These are phyloP conservation scores for Beauveria australis DNA, from an alignment of 2,329 filamentous ascomycete species.

Conservation along the genomic window DNA sequence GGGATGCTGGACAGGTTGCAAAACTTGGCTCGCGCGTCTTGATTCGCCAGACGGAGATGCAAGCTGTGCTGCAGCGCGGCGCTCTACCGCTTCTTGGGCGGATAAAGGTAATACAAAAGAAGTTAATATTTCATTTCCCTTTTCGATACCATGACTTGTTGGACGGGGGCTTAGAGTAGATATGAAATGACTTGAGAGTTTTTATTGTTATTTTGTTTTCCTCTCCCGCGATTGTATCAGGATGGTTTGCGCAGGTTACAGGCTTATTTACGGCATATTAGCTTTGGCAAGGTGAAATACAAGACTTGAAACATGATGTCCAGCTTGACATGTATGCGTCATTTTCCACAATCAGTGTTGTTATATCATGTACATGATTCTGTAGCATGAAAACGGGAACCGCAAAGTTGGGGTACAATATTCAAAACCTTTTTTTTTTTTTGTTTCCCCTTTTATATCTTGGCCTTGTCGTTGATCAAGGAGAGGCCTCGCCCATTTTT, in stretches of 20 bases:
- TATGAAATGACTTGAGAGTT: conserved; percentile 5
- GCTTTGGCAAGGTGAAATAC: neutral
- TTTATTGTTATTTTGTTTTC: neutral
- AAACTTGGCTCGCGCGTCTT: neutral
- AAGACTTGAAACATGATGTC: neutral
- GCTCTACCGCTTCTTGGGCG: neutral
- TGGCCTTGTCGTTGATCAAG: conserved; percentile 23
- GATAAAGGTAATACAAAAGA: conserved; percentile 3
- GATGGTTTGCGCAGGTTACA: neutral
- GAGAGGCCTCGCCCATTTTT: conserved; percentile 51
- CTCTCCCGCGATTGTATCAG: neutral
- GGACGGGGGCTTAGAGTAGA: conserved; percentile 26
- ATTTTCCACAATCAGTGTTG: no score
- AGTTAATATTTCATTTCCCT: conserved; percentile 16
- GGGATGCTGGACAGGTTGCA: neutral
- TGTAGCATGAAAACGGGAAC: neutral
- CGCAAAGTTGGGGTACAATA: no score
- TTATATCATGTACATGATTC: neutral
- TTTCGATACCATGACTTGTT: conserved; percentile 31
- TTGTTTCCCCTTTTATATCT: conserved; percentile 20
- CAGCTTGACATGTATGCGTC: no score
- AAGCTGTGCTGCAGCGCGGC: neutral
- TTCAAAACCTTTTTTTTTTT: neutral
- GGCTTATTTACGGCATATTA: neutral
- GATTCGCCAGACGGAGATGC: neutral